A percentile compares a stretch with the other conserved stretches of the same genome.
Evolutionary conservation across 2,329 filamentous ascomycete genomes (phyloP).

Genomic region (Exophiala sideris): DNA sequence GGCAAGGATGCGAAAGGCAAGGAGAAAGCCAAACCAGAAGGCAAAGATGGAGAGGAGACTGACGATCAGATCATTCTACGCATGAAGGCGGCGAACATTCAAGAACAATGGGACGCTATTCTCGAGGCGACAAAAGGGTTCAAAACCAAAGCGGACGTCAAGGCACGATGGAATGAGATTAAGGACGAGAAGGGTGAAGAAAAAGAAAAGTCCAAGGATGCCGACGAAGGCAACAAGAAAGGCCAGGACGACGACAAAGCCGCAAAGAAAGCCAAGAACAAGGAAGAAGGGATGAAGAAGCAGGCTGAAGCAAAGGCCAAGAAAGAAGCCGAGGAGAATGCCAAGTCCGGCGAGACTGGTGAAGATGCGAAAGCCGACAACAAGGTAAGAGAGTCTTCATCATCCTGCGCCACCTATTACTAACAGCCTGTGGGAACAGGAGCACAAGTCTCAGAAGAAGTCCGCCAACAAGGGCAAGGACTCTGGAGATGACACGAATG

Average conservation of each 20-base stretch:
- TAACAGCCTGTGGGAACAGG: not conserved
- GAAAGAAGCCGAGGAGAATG: constrained; percentile 1
- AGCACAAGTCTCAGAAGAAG: not conserved
- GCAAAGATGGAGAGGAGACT: constrained; percentile 1
- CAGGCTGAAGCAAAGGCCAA: constrained; percentile 7
- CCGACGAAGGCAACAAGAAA: constrained; percentile 7
- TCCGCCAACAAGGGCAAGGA: not conserved
- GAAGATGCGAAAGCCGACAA: not conserved
- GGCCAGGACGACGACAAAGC: constrained; percentile 10
- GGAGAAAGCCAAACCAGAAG: constrained; percentile 5
- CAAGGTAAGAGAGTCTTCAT: not conserved
- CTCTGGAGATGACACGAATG: constrained; percentile 7
- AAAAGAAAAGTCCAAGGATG: constrained; percentile 7
- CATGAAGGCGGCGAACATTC: constrained; percentile 27
- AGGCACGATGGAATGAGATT: constrained; percentile 26
- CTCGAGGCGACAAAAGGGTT: constrained; percentile 12
- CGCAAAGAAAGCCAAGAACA: not conserved
- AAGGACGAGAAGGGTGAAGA: constrained; percentile 13
- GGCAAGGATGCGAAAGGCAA: constrained; percentile 8
- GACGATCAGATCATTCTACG: constrained; percentile 29
- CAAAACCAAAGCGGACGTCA: constrained; percentile 15
- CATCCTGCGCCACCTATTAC: not conserved
- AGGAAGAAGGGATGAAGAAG: constrained; percentile 9
- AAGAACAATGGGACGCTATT: constrained; percentile 27
- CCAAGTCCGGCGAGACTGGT: not conserved